These are phyloP conservation scores for Neobulgaria alba DNA, from an alignment of 2,329 filamentous ascomycete genomes.

Conservation along the genomic window DNA sequence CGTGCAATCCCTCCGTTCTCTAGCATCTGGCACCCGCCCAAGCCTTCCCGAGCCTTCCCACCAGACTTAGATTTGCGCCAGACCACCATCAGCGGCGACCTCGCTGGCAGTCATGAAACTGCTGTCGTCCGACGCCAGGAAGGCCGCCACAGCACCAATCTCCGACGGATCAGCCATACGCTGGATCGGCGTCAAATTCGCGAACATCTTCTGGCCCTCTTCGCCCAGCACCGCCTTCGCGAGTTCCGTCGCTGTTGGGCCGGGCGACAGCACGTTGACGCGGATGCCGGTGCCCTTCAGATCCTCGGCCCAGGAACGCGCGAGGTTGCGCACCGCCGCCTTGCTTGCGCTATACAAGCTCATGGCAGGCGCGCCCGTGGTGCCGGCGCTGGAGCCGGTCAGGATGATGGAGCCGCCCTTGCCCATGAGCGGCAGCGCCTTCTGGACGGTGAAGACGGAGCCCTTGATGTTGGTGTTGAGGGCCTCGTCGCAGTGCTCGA, in stretches of 20 bases:
- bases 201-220: conserved; percentile 13
- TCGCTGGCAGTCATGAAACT: conserved; percentile 16
- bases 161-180: conserved; percentile 14
- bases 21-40: conserved; percentile 4
- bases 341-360: conserved; percentile 18
- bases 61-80: conserved; percentile 9
- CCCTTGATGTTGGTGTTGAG: conserved; percentile 31
- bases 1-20: conserved; percentile 4
- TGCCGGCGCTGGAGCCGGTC: conserved; percentile 18
- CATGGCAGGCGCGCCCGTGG: conserved; percentile 12
- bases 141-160: conserved; percentile 11
- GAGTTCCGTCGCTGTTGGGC: conserved; percentile 18
- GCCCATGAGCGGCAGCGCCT: conserved; percentile 21
- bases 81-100: conserved; percentile 11
- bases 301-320: conserved; percentile 12
- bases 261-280: conserved; percentile 19
- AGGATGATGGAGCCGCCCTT: conserved; percentile 17
- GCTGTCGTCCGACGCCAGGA: conserved; percentile 13
- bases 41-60: conserved; percentile 2
- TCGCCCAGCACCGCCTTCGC: conserved; percentile 14
- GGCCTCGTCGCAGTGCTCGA: conserved; percentile 19
- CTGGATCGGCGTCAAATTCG: conserved; percentile 9
- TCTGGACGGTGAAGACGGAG: conserved; percentile 30
- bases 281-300: conserved; percentile 18
- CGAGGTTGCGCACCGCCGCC: conserved; percentile 17